Evolutionary conservation across 2,329 filamentous ascomycete genomes (phyloP), one percentile per base, ranked within the genome.

Genomic region (Metarhizium album): DNA sequence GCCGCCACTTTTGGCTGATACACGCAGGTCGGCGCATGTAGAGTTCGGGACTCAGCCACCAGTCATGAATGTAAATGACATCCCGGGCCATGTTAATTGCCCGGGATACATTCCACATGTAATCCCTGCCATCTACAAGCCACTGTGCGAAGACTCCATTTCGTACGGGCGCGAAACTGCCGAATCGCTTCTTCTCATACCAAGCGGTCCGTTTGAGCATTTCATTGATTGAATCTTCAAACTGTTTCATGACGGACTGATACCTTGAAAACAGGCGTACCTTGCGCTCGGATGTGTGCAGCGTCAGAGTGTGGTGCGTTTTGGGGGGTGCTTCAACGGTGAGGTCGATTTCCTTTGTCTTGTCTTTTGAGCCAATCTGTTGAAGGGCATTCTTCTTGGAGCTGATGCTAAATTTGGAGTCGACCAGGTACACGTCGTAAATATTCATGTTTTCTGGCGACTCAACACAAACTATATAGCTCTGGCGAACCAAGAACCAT

Each of bases 61-160:
- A 98, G 67, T 97, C 93, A 65, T 98, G 93, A 55, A 98, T 97
- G 68, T 97, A 97, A 59, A 98, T 91, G 54, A 97, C 91, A 70
- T 97, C 93, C 61, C 88, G 88, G 8, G 93, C 93, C 82, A 96
- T 95, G 64, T 89, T 93, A 61, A 98, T 94, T 13, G 93, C 93
- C 56, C 91, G 82, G 11, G 91, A 97, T 7, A 97, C 90, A 65
- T 96, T 95, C 93, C 93, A 98, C 91, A 97, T 97, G 73, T 97
- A 94, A 65, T 98, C 93, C 58, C 93, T 82, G 16, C 88, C 93
- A 67, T 98, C 93, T 0, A 98, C 91, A 8, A 98, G 79, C 90
- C 91, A 97, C 62, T 96, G 90, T 2, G 90, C 90, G 69, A 91
- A 93, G 27, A 93, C 90, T 42, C 85, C 85, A 45, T 81, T 82